phyloP scores from a whole-genome alignment of 2,329 filamentous ascomycete species.

The Aspergillus chevalieri region DNA sequence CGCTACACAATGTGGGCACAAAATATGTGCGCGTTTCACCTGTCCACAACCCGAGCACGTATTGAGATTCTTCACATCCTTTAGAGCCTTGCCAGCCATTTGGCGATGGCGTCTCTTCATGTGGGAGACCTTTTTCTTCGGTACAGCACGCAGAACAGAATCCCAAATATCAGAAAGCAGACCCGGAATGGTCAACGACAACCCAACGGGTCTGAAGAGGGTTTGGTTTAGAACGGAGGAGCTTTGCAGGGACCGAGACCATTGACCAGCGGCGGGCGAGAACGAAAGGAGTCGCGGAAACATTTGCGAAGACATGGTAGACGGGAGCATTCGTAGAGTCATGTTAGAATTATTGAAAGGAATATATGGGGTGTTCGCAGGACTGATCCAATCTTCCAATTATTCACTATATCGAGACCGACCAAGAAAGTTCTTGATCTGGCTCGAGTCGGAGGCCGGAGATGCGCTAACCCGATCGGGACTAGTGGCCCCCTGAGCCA shows the following conservation, averaged over 20 bases:
- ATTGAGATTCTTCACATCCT: conserved; percentile 82
- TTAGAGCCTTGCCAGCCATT: conserved; percentile 89
- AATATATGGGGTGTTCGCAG: background rate
- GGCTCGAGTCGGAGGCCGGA: conserved; percentile 19
- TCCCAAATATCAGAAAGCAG: conserved; percentile 86
- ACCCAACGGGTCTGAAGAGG: conserved; percentile 53
- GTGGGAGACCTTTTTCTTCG: conserved; percentile 98
- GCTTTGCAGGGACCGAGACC: conserved; percentile 36
- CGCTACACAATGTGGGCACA: conserved; percentile 81
- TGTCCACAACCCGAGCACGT: conserved; percentile 85
- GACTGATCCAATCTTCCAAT: background rate
- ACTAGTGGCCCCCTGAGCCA: conserved; percentile 35
- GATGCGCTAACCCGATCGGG: conserved; percentile 25
- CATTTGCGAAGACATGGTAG: conserved; percentile 14
- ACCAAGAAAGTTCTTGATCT: conserved; percentile 6
- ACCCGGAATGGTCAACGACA: conserved; percentile 58
- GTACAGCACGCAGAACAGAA: conserved; percentile 81
- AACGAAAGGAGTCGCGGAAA: conserved; percentile 19
- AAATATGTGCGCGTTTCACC: conserved; percentile 76
- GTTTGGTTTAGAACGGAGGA: conserved; percentile 51
- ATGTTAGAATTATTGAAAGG: conserved; percentile 12
- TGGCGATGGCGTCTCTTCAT: conserved; percentile 90
- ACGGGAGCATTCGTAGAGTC: conserved; percentile 22
- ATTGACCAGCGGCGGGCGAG: conserved; percentile 8
- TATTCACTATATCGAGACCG: background rate